Evolutionary conservation across 176 grass and related monocot species (phyloP).

Genomic region (Lolium multiflorum): DNA sequence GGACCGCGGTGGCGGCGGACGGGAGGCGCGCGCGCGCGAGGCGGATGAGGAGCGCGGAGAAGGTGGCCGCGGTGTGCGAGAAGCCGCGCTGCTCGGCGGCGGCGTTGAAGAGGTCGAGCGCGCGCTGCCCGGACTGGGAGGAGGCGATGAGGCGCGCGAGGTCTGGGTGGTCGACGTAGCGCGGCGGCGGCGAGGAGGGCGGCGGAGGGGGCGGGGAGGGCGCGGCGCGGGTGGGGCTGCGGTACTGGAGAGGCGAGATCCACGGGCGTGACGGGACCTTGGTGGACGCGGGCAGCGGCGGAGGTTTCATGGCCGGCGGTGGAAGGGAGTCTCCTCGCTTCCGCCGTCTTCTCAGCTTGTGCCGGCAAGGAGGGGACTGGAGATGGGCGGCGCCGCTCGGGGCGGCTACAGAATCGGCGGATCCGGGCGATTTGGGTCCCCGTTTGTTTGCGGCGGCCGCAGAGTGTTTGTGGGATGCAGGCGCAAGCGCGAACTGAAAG

Average conservation of each 20-base stretch:
- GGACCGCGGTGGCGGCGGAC: slow-evolving; percentile 57
- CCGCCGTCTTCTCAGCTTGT: neutral
- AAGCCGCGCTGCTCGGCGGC: slow-evolving; percentile 70
- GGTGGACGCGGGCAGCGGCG: neutral
- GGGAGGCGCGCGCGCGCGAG: slow-evolving; percentile 72
- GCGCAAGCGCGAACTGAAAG: neutral
- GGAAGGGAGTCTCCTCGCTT: neutral
- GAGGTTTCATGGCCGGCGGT: slow-evolving; percentile 13
- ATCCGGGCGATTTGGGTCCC: neutral
- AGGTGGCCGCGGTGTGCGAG: slow-evolving; percentile 78
- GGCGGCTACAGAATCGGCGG: neutral
- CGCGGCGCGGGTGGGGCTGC: slow-evolving; percentile 1
- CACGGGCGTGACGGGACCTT: slow-evolving; percentile 44
- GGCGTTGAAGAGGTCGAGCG: slow-evolving; percentile 90
- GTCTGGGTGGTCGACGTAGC: slow-evolving; percentile 67
- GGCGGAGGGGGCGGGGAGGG: slow-evolving; percentile 25
- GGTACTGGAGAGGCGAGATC: slow-evolving; percentile 83
- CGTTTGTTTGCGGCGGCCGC: neutral
- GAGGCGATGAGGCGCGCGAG: slow-evolving; percentile 68
- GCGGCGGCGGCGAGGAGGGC: slow-evolving; percentile 28
- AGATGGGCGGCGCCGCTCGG: neutral
- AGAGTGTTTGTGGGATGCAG: too few species aligned
- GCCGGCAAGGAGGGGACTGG: neutral
- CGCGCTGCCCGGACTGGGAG: slow-evolving; percentile 59
- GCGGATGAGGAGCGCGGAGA: slow-evolving; percentile 82